Evolutionary conservation across 345 rosid species (phyloP), one percentile per base, ranked within the genome.

Genomic region (Populus pruinosa): DNA sequence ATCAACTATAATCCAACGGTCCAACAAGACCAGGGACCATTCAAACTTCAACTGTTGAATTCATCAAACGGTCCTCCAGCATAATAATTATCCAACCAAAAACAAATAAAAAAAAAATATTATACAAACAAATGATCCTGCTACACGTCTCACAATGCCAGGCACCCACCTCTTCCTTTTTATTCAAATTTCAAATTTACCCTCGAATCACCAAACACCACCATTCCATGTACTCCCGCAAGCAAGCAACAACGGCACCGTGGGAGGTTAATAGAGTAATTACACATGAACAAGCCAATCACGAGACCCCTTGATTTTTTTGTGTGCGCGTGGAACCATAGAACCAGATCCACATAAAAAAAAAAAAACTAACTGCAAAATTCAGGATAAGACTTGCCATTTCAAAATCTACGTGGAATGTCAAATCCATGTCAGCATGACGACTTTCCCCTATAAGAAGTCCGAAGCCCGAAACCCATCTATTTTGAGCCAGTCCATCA

Each of bases 381-480:
- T 53, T 44, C 10, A 41, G 69, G 82, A 71, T 38, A 67, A 78
- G n/a, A 17, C 8, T 2, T 7, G 67, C 74, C 82, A 69, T 5
- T 66, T 71, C 18, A 13, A 69, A 73, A 16, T 49, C 47, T 9
- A 72, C 43, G 68, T 78, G 73, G 82, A 55, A 8, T 31, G 14
- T 21, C 18, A 36, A 63, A 71, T 77, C 86, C 85, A 11, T 73
- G 84, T 91, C 90, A 87, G 83, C 87, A 74, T n/a, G 35, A 6
- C 59, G 23, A 8, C 33, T 62, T 79, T 71, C 66, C 73, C 81
- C 81, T 88, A 87, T 86, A 90, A 82, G 86, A 70, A 5, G 27
- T 77, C 71, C 76, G 65, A 79, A 72, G 27, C 76, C 71, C 76
- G 65, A 79, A 72, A 59, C 79, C 84, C 79, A 70, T 73, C 80